phyloP scores from a whole-genome alignment of 176 grass and related monocot genomes.

The Areca catechu region DNA sequence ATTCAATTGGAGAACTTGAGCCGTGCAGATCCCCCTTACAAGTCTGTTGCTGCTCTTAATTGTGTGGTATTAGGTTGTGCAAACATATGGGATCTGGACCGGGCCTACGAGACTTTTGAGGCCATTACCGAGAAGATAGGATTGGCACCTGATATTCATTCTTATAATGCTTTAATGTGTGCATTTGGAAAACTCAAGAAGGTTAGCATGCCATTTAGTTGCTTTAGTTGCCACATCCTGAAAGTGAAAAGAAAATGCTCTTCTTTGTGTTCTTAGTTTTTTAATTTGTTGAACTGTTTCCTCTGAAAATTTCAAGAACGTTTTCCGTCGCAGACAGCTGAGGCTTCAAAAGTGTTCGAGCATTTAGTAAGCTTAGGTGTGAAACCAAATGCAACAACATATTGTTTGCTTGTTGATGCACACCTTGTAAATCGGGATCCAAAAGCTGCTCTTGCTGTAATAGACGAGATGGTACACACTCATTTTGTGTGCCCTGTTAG shows the following conservation, averaged over 20 bases:
- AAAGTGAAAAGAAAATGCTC: not conserved
- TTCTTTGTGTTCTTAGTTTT: constrained; percentile 9
- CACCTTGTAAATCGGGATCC: constrained; percentile 72
- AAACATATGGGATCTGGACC: constrained; percentile 96
- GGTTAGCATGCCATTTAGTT: constrained; percentile 24
- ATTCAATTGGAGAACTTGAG: constrained; percentile 89
- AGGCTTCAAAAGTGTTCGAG: constrained; percentile 73
- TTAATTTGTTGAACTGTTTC: constrained; percentile 7
- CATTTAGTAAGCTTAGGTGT: constrained; percentile 66
- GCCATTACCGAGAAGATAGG: constrained; percentile 76
- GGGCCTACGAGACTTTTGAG: constrained; percentile 90
- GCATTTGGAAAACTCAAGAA: constrained; percentile 81
- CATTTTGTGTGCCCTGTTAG: too few species aligned
- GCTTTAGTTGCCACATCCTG: not conserved
- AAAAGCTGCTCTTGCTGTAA: constrained; percentile 60
- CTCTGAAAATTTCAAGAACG: not conserved
- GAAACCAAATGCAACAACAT: constrained; percentile 83
- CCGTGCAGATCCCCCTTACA: constrained; percentile 67
- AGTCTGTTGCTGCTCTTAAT: constrained; percentile 85
- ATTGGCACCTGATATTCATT: constrained; percentile 78
- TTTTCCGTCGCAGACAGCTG: constrained; percentile 41
- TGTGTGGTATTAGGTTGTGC: constrained; percentile 93
- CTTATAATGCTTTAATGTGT: constrained; percentile 80
- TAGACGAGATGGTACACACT: constrained; percentile 45
- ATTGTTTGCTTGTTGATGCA: constrained; percentile 57